A percentile compares a stretch with the other conserved stretches of the same genome.
Conservation (phyloP, 73 alveolate genomes). For the Tetrahymena malaccensis region DNA sequence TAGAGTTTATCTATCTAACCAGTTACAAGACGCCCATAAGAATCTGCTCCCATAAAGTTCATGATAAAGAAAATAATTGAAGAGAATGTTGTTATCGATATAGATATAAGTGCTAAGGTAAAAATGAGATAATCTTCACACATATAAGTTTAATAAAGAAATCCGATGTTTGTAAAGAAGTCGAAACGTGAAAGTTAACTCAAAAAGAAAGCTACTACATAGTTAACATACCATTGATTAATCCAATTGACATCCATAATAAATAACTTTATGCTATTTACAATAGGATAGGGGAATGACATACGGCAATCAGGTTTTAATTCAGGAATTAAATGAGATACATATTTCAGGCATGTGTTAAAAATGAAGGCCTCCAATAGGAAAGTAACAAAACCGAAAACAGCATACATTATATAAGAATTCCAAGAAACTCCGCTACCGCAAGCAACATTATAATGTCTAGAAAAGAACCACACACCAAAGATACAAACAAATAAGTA, state of each 20-base stretch:
- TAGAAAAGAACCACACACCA: background rate
- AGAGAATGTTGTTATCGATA: background rate
- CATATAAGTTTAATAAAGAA: background rate
- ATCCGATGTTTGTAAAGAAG: background rate
- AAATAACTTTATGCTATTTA: background rate
- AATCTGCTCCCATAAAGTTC: background rate
- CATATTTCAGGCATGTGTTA: background rate
- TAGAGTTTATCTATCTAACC: background rate
- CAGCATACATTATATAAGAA: background rate
- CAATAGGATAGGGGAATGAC: background rate
- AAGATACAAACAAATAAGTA: background rate
- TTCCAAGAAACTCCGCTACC: background rate
- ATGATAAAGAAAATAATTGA: background rate
- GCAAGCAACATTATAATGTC: background rate
- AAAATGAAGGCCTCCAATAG: background rate
- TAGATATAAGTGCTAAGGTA: background rate
- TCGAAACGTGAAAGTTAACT: background rate
- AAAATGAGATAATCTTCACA: background rate
- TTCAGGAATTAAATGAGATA: background rate
- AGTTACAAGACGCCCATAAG: background rate
- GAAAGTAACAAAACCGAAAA: background rate
- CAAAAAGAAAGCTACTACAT: background rate
- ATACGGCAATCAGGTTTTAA: background rate
- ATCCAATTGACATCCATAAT: background rate
- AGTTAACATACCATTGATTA: background rate